Percentiles rank a stretch among this genome's conserved stretches.
Conservation (phyloP, 495 filamentous ascomycete species). For the Penicillium verhagenii region DNA sequence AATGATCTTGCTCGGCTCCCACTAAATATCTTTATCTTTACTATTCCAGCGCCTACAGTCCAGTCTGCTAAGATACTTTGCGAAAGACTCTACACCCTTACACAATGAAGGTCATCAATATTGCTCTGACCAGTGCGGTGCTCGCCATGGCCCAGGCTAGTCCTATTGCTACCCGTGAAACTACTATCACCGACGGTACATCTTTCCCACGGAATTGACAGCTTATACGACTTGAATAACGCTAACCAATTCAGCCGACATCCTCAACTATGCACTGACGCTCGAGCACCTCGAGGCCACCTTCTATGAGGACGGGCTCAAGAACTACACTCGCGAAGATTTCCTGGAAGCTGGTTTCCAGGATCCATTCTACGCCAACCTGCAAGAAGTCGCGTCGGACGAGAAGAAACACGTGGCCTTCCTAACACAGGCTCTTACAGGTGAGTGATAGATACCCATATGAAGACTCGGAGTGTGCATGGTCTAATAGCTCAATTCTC, state of each 20-base stretch:
- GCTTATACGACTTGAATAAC: neutral
- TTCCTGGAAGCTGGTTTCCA: constrained; percentile 54
- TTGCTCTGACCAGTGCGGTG: constrained; percentile 8
- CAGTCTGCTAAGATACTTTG: neutral
- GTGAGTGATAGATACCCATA: too few relatives aligned
- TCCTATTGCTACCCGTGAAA: constrained; percentile 13
- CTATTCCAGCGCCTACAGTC: neutral
- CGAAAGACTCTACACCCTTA: neutral
- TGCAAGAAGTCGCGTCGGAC: constrained; percentile 51
- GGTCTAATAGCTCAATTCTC: too few relatives aligned
- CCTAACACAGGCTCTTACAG: constrained; percentile 46
- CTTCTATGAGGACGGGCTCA: constrained; percentile 56
- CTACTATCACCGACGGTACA: constrained; percentile 14
- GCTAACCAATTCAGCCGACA: too few relatives aligned
- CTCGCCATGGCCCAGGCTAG: constrained; percentile 13
- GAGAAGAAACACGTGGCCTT: constrained; percentile 60
- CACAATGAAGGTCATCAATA: constrained; percentile 15
- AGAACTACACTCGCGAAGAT: constrained; percentile 51
- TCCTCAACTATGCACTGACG: constrained; percentile 29
- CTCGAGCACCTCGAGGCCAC: constrained; percentile 44
- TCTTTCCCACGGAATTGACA: neutral
- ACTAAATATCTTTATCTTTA: neutral
- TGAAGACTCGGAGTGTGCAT: too few relatives aligned
- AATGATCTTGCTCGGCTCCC: neutral
- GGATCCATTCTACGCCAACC: constrained; percentile 49